phyloP scores from a whole-genome alignment of 805 yeast genomes.

The Spathaspora hagerdaliae region DNA sequence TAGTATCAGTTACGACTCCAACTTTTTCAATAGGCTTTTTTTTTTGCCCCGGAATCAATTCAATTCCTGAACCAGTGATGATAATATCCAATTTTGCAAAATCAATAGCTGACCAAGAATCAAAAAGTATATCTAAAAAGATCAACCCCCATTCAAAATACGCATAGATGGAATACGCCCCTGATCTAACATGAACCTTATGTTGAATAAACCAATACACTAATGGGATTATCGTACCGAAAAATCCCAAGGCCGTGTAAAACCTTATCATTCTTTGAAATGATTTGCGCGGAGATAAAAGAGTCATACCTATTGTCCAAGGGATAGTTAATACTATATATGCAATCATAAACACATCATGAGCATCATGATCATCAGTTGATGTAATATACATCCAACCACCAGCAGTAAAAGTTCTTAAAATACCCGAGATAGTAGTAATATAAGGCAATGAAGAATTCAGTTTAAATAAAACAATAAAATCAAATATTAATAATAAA shows the following conservation, averaged over 20 bases:
- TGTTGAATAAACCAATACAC: slow-evolving; percentile 89
- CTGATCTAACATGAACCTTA: slow-evolving; percentile 79
- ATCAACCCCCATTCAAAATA: slow-evolving; percentile 93
- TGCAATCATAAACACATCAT: slow-evolving; percentile 91
- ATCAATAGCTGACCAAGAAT: slow-evolving; percentile 71
- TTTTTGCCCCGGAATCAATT: slow-evolving; percentile 12
- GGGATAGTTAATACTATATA: slow-evolving; percentile 89
- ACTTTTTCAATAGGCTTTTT: slow-evolving; percentile 1
- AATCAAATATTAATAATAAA: slow-evolving; percentile 50
- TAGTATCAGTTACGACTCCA: not conserved
- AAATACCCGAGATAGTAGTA: slow-evolving; percentile 58
- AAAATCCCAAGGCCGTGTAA: slow-evolving; percentile 57
- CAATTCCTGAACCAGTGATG: slow-evolving; percentile 24
- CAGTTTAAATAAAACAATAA: slow-evolving; percentile 41
- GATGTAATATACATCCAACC: slow-evolving; percentile 98
- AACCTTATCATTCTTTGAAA: slow-evolving; percentile 48
- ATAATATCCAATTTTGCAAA: slow-evolving; percentile 58
- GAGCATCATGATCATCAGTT: slow-evolving; percentile 95
- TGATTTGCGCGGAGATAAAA: slow-evolving; percentile 43
- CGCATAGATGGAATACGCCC: slow-evolving; percentile 95
- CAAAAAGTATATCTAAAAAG: slow-evolving; percentile 78
- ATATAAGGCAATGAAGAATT: slow-evolving; percentile 34
- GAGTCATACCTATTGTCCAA: slow-evolving; percentile 70
- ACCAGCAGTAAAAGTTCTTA: slow-evolving; percentile 94
- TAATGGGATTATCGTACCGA: slow-evolving; percentile 72